Percentiles rank a stretch among this genome's conserved stretches.
These are phyloP conservation scores for Cajanus cajan DNA, from an alignment of 306 rosid genomes.

Conservation along the genomic window DNA sequence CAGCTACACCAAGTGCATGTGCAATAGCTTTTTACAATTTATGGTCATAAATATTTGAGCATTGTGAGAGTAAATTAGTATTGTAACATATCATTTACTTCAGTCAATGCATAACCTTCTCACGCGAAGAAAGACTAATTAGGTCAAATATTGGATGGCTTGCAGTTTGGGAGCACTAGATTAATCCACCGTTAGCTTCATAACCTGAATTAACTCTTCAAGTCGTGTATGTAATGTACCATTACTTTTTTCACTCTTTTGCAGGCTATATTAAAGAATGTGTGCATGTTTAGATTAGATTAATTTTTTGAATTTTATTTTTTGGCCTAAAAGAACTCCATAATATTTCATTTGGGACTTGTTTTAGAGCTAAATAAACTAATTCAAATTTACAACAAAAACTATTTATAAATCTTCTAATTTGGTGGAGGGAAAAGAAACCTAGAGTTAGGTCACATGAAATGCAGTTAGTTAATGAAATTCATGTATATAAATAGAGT, in stretches of 20 bases:
- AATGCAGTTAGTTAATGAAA: too few species aligned
- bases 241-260: background rate
- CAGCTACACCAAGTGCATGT: background rate
- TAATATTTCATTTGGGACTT: background rate
- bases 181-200: background rate
- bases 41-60: background rate
- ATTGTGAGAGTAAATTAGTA: background rate
- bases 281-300: background rate
- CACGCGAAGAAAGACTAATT: background rate
- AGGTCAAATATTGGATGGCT: background rate
- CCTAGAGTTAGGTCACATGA: background rate
- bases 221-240: slow-evolving; percentile 4
- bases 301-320: background rate
- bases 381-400: background rate
- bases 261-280: background rate
- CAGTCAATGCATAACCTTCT: slow-evolving; percentile 25
- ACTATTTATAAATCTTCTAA: background rate
- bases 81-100: slow-evolving; percentile 30
- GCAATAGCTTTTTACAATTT: background rate
- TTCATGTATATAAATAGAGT: too few species aligned
- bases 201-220: background rate
- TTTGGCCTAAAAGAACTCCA: too few species aligned
- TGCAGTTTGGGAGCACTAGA: background rate
- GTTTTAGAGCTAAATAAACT: background rate
- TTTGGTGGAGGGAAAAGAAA: background rate